Percentiles rank a stretch among this genome's conserved stretches.
phyloP scores from a whole-genome alignment of 352 stramenopile genomes.

The Phytophthora parvispora region DNA sequence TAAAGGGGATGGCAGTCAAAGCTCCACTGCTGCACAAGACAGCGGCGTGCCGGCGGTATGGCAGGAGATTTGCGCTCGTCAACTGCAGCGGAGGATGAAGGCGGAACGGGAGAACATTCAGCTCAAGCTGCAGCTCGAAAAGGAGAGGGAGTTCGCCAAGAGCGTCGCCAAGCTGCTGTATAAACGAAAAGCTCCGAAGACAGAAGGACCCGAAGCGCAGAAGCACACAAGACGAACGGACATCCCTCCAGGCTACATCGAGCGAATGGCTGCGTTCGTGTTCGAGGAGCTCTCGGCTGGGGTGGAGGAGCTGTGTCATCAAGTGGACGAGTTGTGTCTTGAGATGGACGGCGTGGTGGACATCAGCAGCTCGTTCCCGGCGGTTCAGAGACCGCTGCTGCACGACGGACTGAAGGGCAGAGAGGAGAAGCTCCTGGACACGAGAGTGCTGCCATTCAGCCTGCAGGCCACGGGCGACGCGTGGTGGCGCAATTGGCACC shows the following conservation, averaged over 20 bases:
- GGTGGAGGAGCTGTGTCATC: neutral
- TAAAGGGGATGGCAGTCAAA: neutral
- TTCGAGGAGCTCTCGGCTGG: conserved; percentile 37
- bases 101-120: conserved; percentile 31
- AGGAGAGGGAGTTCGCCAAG: conserved; percentile 32
- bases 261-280: conserved; percentile 27
- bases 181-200: conserved; percentile 7
- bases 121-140: conserved; percentile 34
- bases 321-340: conserved; percentile 33
- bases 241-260: conserved; percentile 9
- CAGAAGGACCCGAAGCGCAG: neutral
- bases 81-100: conserved; percentile 14
- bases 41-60: conserved; percentile 17
- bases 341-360: conserved; percentile 28
- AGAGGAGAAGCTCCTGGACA: conserved; percentile 39
- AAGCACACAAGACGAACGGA: conserved; percentile 14
- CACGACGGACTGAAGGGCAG: conserved; percentile 34
- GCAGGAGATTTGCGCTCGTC: conserved; percentile 29
- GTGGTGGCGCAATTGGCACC: conserved; percentile 39
- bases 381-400: conserved; percentile 20
- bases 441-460: conserved; percentile 36
- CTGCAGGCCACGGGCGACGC: conserved; percentile 30
- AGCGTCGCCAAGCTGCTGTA: conserved; percentile 38
- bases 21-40: neutral
- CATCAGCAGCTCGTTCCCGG: conserved; percentile 14